Evolutionary conservation across 768 basidiomycete species (phyloP).

Genomic region (Coprinopsis cinerea): DNA sequence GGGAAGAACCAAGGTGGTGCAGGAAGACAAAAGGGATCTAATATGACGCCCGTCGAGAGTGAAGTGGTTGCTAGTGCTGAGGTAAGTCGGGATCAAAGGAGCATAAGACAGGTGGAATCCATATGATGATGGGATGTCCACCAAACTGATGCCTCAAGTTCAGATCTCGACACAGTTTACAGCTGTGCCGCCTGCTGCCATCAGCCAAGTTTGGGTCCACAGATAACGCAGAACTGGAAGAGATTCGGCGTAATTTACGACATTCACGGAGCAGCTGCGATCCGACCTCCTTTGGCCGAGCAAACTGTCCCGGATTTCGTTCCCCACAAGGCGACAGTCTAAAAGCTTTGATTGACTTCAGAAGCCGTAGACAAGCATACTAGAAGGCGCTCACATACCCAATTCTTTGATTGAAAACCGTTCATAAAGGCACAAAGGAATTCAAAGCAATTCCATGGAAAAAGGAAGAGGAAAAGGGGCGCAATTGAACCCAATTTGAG

Average conservation of each 20-base stretch:
- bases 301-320: background rate
- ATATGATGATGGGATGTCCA: constrained; percentile 12
- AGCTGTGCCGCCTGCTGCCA: too few relatives aligned
- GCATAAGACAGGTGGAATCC: constrained; percentile 4
- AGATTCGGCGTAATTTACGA: background rate
- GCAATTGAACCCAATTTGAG: background rate
- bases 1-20: constrained; percentile 5
- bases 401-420: background rate
- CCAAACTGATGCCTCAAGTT: too few relatives aligned
- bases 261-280: background rate
- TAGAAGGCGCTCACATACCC: background rate
- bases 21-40: background rate
- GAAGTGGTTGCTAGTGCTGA: constrained; percentile 16
- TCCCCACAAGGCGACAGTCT: background rate
- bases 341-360: too few relatives aligned
- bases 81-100: constrained; percentile 20
- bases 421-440: too few relatives aligned
- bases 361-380: background rate
- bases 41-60: background rate
- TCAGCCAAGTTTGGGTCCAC: too few relatives aligned
- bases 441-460: too few relatives aligned
- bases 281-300: too few relatives aligned
- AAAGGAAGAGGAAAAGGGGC: constrained; percentile 7
- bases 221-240: too few relatives aligned
- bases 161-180: too few relatives aligned